Evolutionary conservation across 1,139 yeast species (phyloP).

Genomic region (Neolecta irregularis): DNA sequence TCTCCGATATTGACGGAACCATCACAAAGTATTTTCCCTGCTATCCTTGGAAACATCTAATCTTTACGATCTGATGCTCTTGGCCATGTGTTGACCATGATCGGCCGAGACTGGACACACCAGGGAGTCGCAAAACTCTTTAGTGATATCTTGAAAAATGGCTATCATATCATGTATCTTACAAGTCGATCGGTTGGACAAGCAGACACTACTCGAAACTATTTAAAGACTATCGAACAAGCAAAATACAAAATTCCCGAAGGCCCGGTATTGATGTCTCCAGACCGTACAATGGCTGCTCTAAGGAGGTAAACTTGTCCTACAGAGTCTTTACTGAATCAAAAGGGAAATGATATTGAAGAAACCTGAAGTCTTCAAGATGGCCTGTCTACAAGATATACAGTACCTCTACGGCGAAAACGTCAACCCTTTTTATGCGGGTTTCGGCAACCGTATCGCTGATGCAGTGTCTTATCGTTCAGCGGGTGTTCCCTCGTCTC

Average conservation of each 20-base stretch:
- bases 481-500: conserved; percentile 85
- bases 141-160: conserved; percentile 69
- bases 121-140: conserved; percentile 86
- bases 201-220: conserved; percentile 83
- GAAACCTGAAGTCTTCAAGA: conserved; percentile 93
- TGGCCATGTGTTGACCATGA: conserved; percentile 86
- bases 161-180: conserved; percentile 82
- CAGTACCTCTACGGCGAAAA: conserved; percentile 37
- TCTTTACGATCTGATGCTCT: conserved; percentile 57
- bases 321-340: conserved; percentile 18
- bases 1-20: conserved; percentile 96
- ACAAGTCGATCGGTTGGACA: conserved; percentile 94
- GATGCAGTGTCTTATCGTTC: conserved; percentile 92
- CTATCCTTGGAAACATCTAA: background rate
- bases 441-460: conserved; percentile 92
- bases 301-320: conserved; percentile 22
- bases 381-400: conserved; percentile 89
- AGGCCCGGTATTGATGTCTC: conserved; percentile 92
- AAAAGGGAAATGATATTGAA: conserved; percentile 75
- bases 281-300: conserved; percentile 96
- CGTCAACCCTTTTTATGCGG: conserved; percentile 81
- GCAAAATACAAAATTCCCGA: conserved; percentile 42
- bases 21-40: conserved; percentile 44
- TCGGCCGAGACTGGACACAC: conserved; percentile 98
- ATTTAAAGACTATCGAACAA: conserved; percentile 64